These are phyloP conservation scores for Pichia sp. DNA, from an alignment of 1,139 yeast genomes.

Conservation along the genomic window DNA sequence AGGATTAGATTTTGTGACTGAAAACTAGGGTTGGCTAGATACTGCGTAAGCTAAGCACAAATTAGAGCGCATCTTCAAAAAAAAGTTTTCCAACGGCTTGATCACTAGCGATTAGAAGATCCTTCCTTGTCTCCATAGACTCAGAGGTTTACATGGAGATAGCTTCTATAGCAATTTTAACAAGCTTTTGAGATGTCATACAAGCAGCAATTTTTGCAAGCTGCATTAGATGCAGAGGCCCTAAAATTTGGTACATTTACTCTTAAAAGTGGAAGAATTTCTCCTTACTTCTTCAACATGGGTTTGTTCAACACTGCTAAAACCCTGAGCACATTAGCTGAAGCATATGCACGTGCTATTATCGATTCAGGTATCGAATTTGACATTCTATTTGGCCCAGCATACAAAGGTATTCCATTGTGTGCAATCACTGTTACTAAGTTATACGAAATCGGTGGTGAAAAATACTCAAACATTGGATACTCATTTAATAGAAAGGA, in stretches of 20 bases:
- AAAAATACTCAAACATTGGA: slow-evolving; percentile 54
- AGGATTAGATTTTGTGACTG: too few species aligned
- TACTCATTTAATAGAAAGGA: slow-evolving; percentile 84
- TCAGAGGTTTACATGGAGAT: too few species aligned
- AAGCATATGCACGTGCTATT: slow-evolving; percentile 84
- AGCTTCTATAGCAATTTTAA: too few species aligned
- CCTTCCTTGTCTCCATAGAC: too few species aligned
- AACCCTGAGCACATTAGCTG: slow-evolving; percentile 69
- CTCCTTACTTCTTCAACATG: slow-evolving; percentile 96
- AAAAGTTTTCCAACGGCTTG: too few species aligned
- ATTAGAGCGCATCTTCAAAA: too few species aligned
- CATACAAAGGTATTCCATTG: slow-evolving; percentile 93
- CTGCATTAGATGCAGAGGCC: slow-evolving; percentile 75
- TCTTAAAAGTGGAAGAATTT: slow-evolving; percentile 81
- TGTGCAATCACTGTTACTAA: slow-evolving; percentile 91
- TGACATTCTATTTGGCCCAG: slow-evolving; percentile 93
- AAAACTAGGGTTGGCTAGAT: too few species aligned
- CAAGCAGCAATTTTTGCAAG: slow-evolving; percentile 51
- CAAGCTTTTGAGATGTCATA: too few species aligned
- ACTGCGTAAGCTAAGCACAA: too few species aligned
- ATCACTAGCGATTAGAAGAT: too few species aligned
- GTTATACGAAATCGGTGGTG: slow-evolving; percentile 83
- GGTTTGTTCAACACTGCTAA: slow-evolving; percentile 83
- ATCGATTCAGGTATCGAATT: slow-evolving; percentile 73
- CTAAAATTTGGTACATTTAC: slow-evolving; percentile 83